Base-by-base conservation (phyloP, 805 yeast genomes). In the Candida endomychidarum region DNA sequence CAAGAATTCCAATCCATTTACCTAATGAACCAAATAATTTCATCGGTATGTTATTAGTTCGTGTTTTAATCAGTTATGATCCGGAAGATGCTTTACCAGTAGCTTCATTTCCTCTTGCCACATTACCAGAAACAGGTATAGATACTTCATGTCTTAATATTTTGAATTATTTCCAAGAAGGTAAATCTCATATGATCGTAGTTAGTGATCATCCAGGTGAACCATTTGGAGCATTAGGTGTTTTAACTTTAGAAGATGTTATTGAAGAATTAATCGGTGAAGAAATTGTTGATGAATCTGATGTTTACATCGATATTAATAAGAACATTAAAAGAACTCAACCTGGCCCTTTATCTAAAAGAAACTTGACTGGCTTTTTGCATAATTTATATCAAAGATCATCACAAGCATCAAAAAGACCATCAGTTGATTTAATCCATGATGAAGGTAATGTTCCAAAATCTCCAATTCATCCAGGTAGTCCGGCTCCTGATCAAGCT, bases 211-310 rank as follows among this genome's bases (percentile, higher is more conserved):
- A 72, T 32, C 98, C 98, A 0, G 99, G 99, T 31, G 78, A 74
- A 51, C 74, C 83, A 1, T 71, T 73, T 27, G 97, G 97, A 15
- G 93, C 96, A 1, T 59, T 84, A 22, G 99, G 99, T 48, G 95
- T 91, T 8, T 70, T 91, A 31, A 91, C 99, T 1, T 70, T 91
- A 45, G 99, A 91, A 63, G 99, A 91, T 57, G 97, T 91, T n/a
- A 93, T 91, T 56, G 99, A 91, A 62, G 99, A 91, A 64, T 74
- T 91, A 48, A 91, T 91, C 60, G 99, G 99, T 37, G 98, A 91
- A 63, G 99, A 91, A 60, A 91, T 91, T 55, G 91, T 91, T 29
- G 99, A 91, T 58, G 99, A 91, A 65, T 80, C 89, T 17, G 99
- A 91, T 58, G 97, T 93, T 14, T 89, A 85, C 56, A 77, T 90